A percentile compares a stretch with the other conserved stretches of the same genome.
These are phyloP conservation scores for Aurantiochytrium sp. DNA, from an alignment of 108 stramenopile species.

Conservation along the genomic window DNA sequence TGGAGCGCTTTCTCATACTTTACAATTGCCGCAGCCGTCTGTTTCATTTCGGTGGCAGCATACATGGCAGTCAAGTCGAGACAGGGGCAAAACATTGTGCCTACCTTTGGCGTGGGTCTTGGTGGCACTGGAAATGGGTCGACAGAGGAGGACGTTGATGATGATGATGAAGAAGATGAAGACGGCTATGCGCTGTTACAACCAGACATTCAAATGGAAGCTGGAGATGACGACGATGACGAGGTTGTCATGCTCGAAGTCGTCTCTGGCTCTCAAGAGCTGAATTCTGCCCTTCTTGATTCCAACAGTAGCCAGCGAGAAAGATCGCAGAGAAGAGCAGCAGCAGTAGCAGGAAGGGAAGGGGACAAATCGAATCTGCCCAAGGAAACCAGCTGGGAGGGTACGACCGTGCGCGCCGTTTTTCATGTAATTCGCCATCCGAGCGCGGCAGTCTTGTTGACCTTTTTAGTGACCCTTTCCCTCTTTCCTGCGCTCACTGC, in stretches of 20 bases:
- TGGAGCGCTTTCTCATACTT: background rate
- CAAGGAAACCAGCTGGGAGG: background rate
- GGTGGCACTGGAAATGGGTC: background rate
- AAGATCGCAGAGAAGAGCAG: background rate
- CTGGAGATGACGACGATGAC: background rate
- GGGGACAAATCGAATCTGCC: background rate
- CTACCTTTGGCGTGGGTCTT: background rate
- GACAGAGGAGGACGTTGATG: background rate
- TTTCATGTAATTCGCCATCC: background rate
- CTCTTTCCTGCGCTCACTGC: background rate
- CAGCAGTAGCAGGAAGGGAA: background rate
- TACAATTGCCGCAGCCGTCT: conserved; percentile 1
- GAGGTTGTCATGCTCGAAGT: background rate
- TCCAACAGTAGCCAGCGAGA: background rate
- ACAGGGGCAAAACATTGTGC: background rate
- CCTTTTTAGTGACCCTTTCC: background rate
- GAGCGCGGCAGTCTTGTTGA: background rate
- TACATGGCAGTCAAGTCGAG: background rate
- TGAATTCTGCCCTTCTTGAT: background rate
- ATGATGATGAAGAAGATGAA: background rate
- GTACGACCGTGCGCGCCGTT: background rate
- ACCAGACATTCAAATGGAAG: background rate
- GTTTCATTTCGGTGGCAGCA: background rate
- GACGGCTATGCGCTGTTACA: too few species aligned
- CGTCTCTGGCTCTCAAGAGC: background rate